Percentiles rank a stretch among this genome's conserved stretches.
Conservation (phyloP, 2,329 filamentous ascomycete genomes). For the Apiospora kogelbergensis region DNA sequence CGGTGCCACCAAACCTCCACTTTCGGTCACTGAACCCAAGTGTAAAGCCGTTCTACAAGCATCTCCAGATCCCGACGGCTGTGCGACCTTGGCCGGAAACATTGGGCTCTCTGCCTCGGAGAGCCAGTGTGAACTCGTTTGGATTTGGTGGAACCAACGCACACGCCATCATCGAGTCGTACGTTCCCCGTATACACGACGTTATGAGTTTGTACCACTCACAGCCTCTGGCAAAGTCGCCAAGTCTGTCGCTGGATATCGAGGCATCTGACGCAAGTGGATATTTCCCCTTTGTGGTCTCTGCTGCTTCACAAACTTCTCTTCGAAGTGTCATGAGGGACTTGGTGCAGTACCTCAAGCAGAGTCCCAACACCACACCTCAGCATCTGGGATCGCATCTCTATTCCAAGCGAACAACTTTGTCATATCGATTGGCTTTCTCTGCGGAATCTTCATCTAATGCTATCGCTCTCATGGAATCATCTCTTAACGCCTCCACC, state of each 20-base stretch:
- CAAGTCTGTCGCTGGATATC: not conserved
- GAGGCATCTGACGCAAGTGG: conserved; percentile 5
- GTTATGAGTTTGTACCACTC: not conserved
- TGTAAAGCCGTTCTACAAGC: conserved; percentile 35
- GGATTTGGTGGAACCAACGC: conserved; percentile 46
- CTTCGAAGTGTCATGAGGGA: conserved; percentile 26
- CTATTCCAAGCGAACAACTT: conserved; percentile 29
- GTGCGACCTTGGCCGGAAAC: conserved; percentile 34
- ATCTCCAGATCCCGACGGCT: conserved; percentile 35
- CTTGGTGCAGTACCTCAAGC: conserved; percentile 31
- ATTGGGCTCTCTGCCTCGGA: conserved; percentile 35
- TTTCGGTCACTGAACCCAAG: conserved; percentile 40
- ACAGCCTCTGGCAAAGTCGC: not conserved
- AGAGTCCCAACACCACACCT: conserved; percentile 11
- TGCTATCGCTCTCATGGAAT: conserved; percentile 25
- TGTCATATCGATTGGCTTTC: conserved; percentile 31
- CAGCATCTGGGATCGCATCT: conserved; percentile 34
- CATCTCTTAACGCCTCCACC: conserved; percentile 21
- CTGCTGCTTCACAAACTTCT: conserved; percentile 36
- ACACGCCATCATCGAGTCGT: conserved; percentile 43
- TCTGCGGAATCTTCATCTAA: conserved; percentile 23
- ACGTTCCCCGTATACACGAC: conserved; percentile 33
- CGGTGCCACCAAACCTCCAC: conserved; percentile 44
- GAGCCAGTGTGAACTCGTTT: conserved; percentile 46
- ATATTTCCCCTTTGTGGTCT: conserved; percentile 36